Conservation (phyloP, 2,329 filamentous ascomycete species). For the Fragosphaeria purpurea region DNA sequence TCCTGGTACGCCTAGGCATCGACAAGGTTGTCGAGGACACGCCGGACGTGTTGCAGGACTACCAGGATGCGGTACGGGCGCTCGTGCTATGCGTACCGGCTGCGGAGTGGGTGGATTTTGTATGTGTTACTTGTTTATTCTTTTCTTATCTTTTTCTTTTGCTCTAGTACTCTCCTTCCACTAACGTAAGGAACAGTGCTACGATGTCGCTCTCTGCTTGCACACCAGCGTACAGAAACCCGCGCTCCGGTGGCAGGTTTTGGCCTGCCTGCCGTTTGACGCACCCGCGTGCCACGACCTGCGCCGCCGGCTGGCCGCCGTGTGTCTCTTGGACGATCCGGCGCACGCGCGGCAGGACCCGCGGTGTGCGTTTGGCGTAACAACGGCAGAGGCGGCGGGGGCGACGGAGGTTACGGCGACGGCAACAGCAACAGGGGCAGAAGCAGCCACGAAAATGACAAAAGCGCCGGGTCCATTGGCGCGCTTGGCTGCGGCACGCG, state of each 20-base stretch:
- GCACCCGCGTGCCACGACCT: conserved; percentile 45
- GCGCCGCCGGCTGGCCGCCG: conserved; percentile 54
- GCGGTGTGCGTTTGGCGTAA: conserved; percentile 7
- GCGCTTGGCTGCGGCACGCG: conserved; percentile 16
- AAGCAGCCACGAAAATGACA: too few relatives aligned
- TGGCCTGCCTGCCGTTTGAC: conserved; percentile 48
- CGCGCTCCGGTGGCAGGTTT: conserved; percentile 44
- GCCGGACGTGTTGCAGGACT: conserved; percentile 28
- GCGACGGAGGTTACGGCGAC: too few relatives aligned
- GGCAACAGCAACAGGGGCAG: too few relatives aligned
- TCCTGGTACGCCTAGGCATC: conserved; percentile 45
- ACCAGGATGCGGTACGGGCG: conserved; percentile 32
- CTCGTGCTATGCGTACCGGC: conserved; percentile 33
- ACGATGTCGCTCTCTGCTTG: conserved; percentile 36
- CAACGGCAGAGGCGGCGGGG: too few relatives aligned
- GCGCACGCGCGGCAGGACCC: conserved; percentile 30
- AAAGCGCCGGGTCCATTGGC: conserved; percentile 15
- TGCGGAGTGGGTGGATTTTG: conserved; percentile 25
- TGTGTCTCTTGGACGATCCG: conserved; percentile 48
- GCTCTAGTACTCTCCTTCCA: conserved; percentile 7
- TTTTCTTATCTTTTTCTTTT: conserved; percentile 15
- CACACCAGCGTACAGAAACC: conserved; percentile 36
- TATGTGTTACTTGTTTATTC: conserved; percentile 22
- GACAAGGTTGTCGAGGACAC: conserved; percentile 39
- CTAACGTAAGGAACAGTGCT: conserved; percentile 26